A percentile compares a stretch with the other conserved stretches of the same genome.
Evolutionary conservation across 208 protist species (phyloP).

Genomic region (Acanthamoeba polyphaga): DNA sequence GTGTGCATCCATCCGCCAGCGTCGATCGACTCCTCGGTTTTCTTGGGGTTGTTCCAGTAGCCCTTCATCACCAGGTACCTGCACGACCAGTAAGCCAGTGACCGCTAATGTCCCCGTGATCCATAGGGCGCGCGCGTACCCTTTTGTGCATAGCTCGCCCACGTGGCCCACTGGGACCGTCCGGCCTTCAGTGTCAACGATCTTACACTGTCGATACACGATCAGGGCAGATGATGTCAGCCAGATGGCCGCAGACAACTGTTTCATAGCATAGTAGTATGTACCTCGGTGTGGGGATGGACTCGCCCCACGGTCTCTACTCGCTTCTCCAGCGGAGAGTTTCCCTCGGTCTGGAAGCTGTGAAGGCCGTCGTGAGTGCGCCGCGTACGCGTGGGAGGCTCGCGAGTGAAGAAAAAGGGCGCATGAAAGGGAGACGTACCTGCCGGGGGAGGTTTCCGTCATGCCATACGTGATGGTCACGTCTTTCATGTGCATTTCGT

Average conservation of each 20-base stretch:
- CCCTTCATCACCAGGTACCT: conserved; percentile 87
- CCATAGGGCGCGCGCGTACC: conserved; percentile 64
- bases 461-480: conserved; percentile 89
- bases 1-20: conserved; percentile 88
- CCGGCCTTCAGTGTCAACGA: conserved; percentile 81
- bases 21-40: conserved; percentile 75
- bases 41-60: conserved; percentile 83
- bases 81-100: not conserved
- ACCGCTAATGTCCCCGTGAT: not conserved
- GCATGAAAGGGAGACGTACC: not conserved
- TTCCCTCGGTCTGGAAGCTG: conserved; percentile 80
- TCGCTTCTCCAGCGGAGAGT: conserved; percentile 74
- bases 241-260: not conserved
- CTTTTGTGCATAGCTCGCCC: conserved; percentile 87
- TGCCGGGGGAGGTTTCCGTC: conserved; percentile 89
- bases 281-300: conserved; percentile 84
- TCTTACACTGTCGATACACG: conserved; percentile 72
- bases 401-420: no score
- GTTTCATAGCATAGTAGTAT: no score
- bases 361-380: no score
- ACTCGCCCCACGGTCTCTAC: conserved; percentile 87
- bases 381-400: no score
- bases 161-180: conserved; percentile 65
- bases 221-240: not conserved
- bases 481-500: conserved; percentile 86